Evolutionary conservation across 495 filamentous ascomycete genomes (phyloP).

Genomic region (Hyaloscypha finlandica): DNA sequence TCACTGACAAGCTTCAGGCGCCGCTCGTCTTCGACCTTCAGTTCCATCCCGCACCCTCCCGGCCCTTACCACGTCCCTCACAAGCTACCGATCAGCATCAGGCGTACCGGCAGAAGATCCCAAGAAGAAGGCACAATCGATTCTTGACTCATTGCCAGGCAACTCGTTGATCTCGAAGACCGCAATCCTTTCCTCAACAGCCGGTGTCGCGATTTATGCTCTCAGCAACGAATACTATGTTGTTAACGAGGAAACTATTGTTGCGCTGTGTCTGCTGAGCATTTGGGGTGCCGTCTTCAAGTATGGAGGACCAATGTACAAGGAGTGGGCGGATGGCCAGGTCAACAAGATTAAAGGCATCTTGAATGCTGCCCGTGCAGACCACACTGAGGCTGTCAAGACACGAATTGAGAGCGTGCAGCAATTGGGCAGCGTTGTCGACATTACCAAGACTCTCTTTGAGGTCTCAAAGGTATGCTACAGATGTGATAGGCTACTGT

Average conservation of each 20-base stretch:
- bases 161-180: slow-evolving; percentile 89
- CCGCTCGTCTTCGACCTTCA: slow-evolving; percentile 80
- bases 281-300: slow-evolving; percentile 88
- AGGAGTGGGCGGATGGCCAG: slow-evolving; percentile 86
- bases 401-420: slow-evolving; percentile 87
- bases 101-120: slow-evolving; percentile 81
- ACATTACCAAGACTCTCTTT: slow-evolving; percentile 95
- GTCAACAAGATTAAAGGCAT: slow-evolving; percentile 86
- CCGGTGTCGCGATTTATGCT: slow-evolving; percentile 88
- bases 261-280: slow-evolving; percentile 83
- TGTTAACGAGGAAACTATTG: slow-evolving; percentile 96
- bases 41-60: slow-evolving; percentile 69
- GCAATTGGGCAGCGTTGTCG: slow-evolving; percentile 89
- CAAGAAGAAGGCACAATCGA: slow-evolving; percentile 91
- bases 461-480: slow-evolving; percentile 88
- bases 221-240: slow-evolving; percentile 99
- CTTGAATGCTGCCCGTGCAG: slow-evolving; percentile 86
- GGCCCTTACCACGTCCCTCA: slow-evolving; percentile 63
- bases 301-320: slow-evolving; percentile 90
- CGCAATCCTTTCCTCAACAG: slow-evolving; percentile 89
- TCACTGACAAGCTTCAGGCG: slow-evolving; percentile 59
- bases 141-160: slow-evolving; percentile 87
- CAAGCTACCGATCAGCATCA: slow-evolving; percentile 63
- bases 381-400: slow-evolving; percentile 95
- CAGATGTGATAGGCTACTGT: neutral